Evolutionary conservation across 139 green algal species (phyloP).

Genomic region (Desmodesmus armatus): DNA sequence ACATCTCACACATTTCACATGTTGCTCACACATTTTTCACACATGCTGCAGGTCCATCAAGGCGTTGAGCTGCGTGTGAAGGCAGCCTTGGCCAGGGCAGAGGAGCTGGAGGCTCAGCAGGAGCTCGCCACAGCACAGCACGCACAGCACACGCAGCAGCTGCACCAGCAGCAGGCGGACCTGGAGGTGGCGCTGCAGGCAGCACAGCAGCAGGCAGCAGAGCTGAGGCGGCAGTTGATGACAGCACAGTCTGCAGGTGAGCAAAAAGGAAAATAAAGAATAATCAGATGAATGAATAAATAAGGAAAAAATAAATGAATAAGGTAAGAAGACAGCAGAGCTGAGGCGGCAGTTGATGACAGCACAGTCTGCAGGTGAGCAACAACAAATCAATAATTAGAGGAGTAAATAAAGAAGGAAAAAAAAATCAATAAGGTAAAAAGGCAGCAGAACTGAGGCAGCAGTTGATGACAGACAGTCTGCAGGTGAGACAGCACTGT

Average conservation of each 20-base stretch:
- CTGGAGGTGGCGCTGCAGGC: conserved; percentile 2
- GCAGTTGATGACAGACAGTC: not conserved
- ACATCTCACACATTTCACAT: too few relatives aligned
- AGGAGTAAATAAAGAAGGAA: too few relatives aligned
- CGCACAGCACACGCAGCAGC: conserved; percentile 28
- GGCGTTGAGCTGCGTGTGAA: conserved; percentile 65
- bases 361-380: conserved; percentile 1
- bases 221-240: conserved; percentile 14
- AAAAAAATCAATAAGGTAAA: too few relatives aligned
- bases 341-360: conserved; percentile 12
- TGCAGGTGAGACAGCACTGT: too few relatives aligned
- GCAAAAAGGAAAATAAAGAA: too few relatives aligned
- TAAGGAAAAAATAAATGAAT: too few relatives aligned
- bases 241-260: not conserved
- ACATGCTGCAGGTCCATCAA: conserved; percentile 52
- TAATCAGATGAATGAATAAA: too few relatives aligned
- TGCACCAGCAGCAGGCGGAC: conserved; percentile 40
- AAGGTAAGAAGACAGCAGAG: not conserved
- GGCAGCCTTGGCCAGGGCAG: conserved; percentile 49
- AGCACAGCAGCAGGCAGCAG: not conserved
- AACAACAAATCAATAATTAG: too few relatives aligned
- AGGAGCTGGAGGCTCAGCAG: conserved; percentile 63
- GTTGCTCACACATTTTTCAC: not conserved
- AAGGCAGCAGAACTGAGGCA: not conserved
- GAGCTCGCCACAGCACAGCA: conserved; percentile 47